Evolutionary conservation across 2,329 filamentous ascomycete genomes (phyloP).

Genomic region (Aureobasidium sp.): DNA sequence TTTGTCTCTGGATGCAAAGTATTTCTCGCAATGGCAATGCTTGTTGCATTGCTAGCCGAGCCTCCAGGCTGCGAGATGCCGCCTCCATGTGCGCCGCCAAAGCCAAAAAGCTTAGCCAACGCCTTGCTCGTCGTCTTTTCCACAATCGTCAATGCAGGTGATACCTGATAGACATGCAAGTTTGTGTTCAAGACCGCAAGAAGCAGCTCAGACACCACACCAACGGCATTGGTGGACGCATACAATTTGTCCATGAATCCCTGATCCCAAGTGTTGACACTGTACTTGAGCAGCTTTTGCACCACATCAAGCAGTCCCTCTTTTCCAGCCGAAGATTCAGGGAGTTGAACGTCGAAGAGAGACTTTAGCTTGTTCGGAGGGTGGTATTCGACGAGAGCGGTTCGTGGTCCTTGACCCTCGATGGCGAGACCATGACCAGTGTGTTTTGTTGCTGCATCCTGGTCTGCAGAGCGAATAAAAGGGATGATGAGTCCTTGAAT

Average conservation of each 20-base stretch:
- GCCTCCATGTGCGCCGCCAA: conserved; percentile 59
- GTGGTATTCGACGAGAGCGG: conserved; percentile 38
- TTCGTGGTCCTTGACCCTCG: conserved; percentile 53
- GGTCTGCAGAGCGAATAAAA: conserved; percentile 65
- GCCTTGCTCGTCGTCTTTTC: conserved; percentile 74
- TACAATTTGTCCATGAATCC: conserved; percentile 96
- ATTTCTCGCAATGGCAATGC: conserved; percentile 82
- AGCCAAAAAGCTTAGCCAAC: conserved; percentile 71
- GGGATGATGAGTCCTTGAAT: conserved; percentile 63
- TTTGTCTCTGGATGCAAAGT: conserved; percentile 76
- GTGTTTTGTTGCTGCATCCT: conserved; percentile 50
- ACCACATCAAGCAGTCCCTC: conserved; percentile 45
- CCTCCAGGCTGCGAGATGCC: conserved; percentile 76
- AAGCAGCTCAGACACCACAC: conserved; percentile 76
- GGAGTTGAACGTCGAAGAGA: conserved; percentile 34
- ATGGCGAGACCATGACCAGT: conserved; percentile 51
- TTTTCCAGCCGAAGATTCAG: conserved; percentile 33
- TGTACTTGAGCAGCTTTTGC: conserved; percentile 67
- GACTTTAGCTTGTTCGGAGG: conserved; percentile 37
- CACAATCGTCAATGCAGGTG: conserved; percentile 76
- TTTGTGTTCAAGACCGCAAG: conserved; percentile 88
- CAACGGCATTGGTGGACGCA: conserved; percentile 79
- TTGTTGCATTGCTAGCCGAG: conserved; percentile 75
- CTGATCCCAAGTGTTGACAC: conserved; percentile 98
- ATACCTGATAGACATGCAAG: conserved; percentile 88